A percentile compares a stretch with the other conserved stretches of the same genome.
phyloP scores from a whole-genome alignment of 108 stramenopile species.

The Stephanodiscus minutulus region DNA sequence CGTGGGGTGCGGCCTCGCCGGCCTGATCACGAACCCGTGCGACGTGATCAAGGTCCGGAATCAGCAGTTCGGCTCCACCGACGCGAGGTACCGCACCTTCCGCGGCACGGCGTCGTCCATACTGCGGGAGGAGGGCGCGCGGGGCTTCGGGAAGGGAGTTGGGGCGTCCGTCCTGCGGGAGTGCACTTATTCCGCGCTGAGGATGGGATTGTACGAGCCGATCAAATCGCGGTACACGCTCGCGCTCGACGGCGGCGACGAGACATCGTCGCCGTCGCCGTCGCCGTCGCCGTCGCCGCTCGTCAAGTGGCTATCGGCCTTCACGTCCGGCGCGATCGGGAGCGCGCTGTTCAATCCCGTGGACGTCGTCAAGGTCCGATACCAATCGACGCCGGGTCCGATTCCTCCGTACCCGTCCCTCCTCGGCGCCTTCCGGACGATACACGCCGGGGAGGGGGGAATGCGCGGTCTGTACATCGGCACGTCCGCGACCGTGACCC shows the following conservation, averaged over 20 bases:
- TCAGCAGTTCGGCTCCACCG: conserved; percentile 7
- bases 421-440: conserved; percentile 14
- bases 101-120: conserved; percentile 8
- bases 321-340: conserved; percentile 32
- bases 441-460: conserved; percentile 20
- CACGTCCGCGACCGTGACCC: conserved; percentile 22
- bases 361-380: conserved; percentile 32
- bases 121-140: conserved; percentile 16
- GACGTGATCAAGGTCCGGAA: conserved; percentile 34
- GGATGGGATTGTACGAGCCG: conserved; percentile 41
- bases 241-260: conserved; percentile 13
- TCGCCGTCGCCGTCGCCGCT: conserved; percentile 4
- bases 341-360: conserved; percentile 33
- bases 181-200: conserved; percentile 25
- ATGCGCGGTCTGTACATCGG: conserved; percentile 22
- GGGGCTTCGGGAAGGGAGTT: conserved; percentile 32
- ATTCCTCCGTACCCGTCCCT: conserved; percentile 23
- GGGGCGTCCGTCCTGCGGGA: conserved; percentile 27
- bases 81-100: conserved; percentile 25
- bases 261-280: too few relatives aligned
- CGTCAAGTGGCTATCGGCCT: conserved; percentile 35
- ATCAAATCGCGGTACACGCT: conserved; percentile 19
- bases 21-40: conserved; percentile 25
- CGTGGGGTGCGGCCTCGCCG: conserved; percentile 32
- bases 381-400: conserved; percentile 19